Evolutionary conservation across 805 yeast genomes (phyloP).

Genomic region (Kodamaea restingae): DNA sequence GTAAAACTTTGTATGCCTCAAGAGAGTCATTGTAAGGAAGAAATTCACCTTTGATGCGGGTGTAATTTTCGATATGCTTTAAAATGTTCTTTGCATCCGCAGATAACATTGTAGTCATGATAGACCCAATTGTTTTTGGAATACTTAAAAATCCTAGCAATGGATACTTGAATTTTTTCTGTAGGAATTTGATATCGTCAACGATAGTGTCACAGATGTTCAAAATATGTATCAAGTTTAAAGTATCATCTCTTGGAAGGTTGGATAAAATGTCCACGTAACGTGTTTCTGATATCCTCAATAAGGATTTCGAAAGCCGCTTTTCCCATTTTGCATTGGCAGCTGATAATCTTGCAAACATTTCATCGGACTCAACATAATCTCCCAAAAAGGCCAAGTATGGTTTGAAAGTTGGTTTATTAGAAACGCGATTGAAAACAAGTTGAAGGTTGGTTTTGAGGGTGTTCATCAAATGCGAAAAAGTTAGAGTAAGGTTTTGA

Average conservation of each 20-base stretch:
- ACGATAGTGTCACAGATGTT: constrained; percentile 54
- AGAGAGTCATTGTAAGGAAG: constrained; percentile 54
- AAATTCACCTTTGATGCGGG: constrained; percentile 25
- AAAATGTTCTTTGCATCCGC: constrained; percentile 52
- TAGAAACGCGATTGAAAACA: constrained; percentile 33
- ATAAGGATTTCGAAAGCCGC: constrained; percentile 30
- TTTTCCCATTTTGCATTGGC: constrained; percentile 46
- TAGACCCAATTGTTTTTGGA: constrained; percentile 44
- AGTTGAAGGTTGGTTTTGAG: constrained; percentile 41
- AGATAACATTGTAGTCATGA: constrained; percentile 50
- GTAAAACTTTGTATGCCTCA: constrained; percentile 50
- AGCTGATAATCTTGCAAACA: constrained; percentile 32
- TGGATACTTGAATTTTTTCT: constrained; percentile 57
- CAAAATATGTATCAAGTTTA: constrained; percentile 53
- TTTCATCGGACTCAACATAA: constrained; percentile 45
- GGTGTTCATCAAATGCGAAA: constrained; percentile 43
- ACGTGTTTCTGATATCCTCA: constrained; percentile 34
- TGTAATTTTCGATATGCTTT: constrained; percentile 45
- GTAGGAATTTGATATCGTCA: constrained; percentile 45
- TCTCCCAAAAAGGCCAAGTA: constrained; percentile 46
- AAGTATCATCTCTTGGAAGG: constrained; percentile 56
- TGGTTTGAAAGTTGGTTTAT: constrained; percentile 59
- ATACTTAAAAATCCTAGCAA: constrained; percentile 57
- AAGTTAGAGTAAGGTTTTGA: constrained; percentile 41
- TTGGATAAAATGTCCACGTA: constrained; percentile 38